phyloP scores from a whole-genome alignment of 495 filamentous ascomycete species.

The Penicillium macrosclerotiorum region DNA sequence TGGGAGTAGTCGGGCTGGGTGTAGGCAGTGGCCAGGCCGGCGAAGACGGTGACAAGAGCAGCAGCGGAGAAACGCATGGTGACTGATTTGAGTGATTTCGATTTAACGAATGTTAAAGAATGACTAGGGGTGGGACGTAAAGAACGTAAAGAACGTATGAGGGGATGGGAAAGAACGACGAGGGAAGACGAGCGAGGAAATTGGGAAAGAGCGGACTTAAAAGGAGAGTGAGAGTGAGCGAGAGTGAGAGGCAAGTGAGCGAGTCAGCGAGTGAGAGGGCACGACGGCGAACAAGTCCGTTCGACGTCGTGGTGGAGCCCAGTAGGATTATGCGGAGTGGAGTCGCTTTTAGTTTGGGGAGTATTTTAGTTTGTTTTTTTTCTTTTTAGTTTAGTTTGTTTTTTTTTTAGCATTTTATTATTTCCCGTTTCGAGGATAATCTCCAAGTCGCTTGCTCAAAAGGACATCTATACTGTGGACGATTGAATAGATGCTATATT shows the following conservation, averaged over 20 bases:
- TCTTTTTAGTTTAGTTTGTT: too few relatives aligned
- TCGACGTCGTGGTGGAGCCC: too few relatives aligned
- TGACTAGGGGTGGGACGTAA: constrained; percentile 13
- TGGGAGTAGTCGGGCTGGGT: constrained; percentile 48
- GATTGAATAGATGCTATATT: too few relatives aligned
- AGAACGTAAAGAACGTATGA: constrained; percentile 26
- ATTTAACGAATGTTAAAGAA: constrained; percentile 24
- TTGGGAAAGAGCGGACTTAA: constrained; percentile 8
- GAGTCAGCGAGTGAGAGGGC: constrained; percentile 23
- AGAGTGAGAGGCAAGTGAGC: constrained; percentile 18
- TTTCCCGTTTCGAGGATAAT: too few relatives aligned
- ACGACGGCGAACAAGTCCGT: too few relatives aligned
- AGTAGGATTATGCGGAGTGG: too few relatives aligned
- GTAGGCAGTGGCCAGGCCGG: constrained; percentile 52
- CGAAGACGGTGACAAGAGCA: constrained; percentile 46
- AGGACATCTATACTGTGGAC: too few relatives aligned
- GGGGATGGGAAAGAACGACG: constrained; percentile 13
- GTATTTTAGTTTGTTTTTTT: too few relatives aligned
- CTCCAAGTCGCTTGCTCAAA: too few relatives aligned
- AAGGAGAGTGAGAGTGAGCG: constrained; percentile 21
- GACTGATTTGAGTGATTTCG: constrained; percentile 10
- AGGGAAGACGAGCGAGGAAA: too few relatives aligned
- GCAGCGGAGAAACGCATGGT: constrained; percentile 55
- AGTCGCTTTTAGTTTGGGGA: too few relatives aligned
- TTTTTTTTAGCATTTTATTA: too few relatives aligned